phyloP scores from a whole-genome alignment of 495 filamentous ascomycete genomes.

The Elasticomyces elasticus region DNA sequence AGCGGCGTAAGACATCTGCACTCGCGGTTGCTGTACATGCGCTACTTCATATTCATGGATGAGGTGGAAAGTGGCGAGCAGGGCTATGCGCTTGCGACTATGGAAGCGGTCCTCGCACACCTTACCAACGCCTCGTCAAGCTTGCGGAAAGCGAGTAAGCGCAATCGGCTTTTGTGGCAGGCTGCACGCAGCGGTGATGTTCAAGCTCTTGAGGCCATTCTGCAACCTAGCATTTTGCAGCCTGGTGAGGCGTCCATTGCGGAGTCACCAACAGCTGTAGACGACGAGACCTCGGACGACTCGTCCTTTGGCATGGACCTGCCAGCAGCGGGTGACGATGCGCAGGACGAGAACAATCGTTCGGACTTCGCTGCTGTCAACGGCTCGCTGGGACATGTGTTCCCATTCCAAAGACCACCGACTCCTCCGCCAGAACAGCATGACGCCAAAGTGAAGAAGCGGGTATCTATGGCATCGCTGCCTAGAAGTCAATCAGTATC shows the following conservation, averaged over 20 bases:
- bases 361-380: conserved; percentile 16
- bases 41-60: conserved; percentile 91
- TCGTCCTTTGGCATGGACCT: not conserved
- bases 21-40: conserved; percentile 82
- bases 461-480: conserved; percentile 71
- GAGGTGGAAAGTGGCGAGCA: conserved; percentile 96
- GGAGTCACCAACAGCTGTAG: conserved; percentile 3
- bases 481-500: conserved; percentile 69
- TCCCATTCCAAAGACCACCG: conserved; percentile 61
- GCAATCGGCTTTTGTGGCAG: conserved; percentile 84
- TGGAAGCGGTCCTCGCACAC: conserved; percentile 91
- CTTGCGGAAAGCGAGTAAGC: conserved; percentile 68
- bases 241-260: conserved; percentile 2
- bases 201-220: conserved; percentile 61
- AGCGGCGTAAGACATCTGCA: conserved; percentile 82
- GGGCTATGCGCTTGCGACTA: conserved; percentile 92
- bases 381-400: conserved; percentile 68
- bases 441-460: conserved; percentile 44
- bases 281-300: conserved; percentile 11
- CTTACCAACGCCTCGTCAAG: conserved; percentile 72
- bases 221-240: conserved; percentile 48
- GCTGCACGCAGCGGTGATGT: conserved; percentile 67
- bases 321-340: not conserved
- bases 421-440: conserved; percentile 39
- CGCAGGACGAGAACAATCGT: not conserved